Conservation (phyloP, 345 rosid genomes). For the Boechera divaricarpa region DNA sequence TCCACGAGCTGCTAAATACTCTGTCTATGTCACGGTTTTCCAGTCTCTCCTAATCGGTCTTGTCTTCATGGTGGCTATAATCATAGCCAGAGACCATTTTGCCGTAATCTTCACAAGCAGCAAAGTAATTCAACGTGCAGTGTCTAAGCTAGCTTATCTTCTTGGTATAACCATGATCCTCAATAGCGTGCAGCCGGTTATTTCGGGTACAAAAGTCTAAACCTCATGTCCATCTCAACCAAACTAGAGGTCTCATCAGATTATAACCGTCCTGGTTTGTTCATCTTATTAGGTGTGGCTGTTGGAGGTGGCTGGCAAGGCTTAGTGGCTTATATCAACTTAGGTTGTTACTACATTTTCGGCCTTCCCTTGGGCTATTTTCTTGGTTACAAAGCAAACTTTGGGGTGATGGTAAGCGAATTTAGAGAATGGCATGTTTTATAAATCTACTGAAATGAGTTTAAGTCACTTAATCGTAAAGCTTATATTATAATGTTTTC, state of each 20-base stretch:
- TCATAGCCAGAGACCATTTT: conserved; percentile 60
- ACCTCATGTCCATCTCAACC: not conserved
- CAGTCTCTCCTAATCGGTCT: conserved; percentile 71
- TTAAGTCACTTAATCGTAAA: not conserved
- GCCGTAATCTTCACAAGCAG: conserved; percentile 70
- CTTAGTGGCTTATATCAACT: conserved; percentile 76
- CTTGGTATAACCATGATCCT: conserved; percentile 84
- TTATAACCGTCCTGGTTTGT: not conserved
- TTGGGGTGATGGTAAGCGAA: conserved; percentile 65
- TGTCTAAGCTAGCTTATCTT: conserved; percentile 63
- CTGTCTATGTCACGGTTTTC: conserved; percentile 58
- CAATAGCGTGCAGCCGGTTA: conserved; percentile 84
- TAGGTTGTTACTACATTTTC: conserved; percentile 70
- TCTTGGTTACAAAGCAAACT: conserved; percentile 67
- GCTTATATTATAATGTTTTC: not conserved
- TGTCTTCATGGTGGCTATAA: conserved; percentile 59
- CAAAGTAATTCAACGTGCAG: conserved; percentile 55
- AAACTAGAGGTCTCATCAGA: conserved; percentile 9
- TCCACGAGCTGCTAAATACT: conserved; percentile 81
- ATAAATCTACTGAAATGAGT: not conserved
- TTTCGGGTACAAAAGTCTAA: conserved; percentile 61
- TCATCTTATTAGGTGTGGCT: conserved; percentile 66
- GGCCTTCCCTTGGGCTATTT: conserved; percentile 80
- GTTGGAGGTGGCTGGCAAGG: conserved; percentile 93
- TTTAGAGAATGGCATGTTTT: not conserved